Evolutionary conservation across 257 asterid species (phyloP).

Genomic region (Phtheirospermum japonicum): DNA sequence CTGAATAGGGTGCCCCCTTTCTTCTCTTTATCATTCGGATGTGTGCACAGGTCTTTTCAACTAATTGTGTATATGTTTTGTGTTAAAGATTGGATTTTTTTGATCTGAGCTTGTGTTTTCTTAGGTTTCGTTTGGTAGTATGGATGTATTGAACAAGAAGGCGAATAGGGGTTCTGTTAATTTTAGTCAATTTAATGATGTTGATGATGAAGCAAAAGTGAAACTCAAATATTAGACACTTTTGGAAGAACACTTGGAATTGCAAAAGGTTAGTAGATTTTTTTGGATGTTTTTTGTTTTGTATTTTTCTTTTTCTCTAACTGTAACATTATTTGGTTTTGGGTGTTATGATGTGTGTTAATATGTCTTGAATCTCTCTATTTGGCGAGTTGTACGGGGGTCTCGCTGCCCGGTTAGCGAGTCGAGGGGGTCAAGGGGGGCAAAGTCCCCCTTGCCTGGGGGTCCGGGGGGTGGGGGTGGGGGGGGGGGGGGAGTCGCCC

Average conservation of each 20-base stretch:
- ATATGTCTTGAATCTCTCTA: too few relatives aligned
- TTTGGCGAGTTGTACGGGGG: too few relatives aligned
- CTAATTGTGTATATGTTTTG: neutral
- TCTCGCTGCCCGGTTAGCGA: too few relatives aligned
- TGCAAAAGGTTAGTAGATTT: conserved; percentile 48
- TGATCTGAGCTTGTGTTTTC: conserved; percentile 20
- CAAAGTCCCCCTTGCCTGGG: too few relatives aligned
- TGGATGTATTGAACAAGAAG: conserved; percentile 22
- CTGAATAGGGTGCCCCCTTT: too few relatives aligned
- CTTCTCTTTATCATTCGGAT: neutral
- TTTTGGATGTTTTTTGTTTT: neutral
- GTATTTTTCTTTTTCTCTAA: neutral
- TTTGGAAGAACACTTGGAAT: conserved; percentile 43
- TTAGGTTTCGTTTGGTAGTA: conserved; percentile 13
- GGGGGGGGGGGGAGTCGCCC: too few relatives aligned
- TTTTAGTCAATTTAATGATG: conserved; percentile 28
- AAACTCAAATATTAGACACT: conserved; percentile 44
- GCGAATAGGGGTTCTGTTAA: conserved; percentile 45
- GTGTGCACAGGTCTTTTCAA: neutral
- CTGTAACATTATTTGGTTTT: neutral
- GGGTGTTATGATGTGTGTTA: neutral
- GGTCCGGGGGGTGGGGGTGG: too few relatives aligned
- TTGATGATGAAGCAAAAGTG: conserved; percentile 31
- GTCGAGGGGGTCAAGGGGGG: too few relatives aligned
- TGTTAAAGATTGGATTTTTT: conserved; percentile 12